Conservation (phyloP, 768 basidiomycete genomes). For the Hygrophoropsis aurantiaca region DNA sequence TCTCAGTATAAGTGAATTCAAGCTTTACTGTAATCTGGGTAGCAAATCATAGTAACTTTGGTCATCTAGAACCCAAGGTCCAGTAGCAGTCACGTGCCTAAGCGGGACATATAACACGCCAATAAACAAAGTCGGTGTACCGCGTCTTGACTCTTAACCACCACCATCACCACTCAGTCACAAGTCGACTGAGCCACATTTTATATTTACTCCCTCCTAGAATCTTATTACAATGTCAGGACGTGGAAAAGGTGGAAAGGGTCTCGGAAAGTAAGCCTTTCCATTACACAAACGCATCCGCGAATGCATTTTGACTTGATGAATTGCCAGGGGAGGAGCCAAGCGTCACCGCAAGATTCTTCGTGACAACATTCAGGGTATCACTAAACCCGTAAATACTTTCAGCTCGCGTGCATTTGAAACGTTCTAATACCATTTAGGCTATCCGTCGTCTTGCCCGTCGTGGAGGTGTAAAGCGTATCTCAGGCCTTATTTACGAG, state of each 20-base stretch:
- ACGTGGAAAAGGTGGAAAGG: slow-evolving; percentile 52
- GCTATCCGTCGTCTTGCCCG: slow-evolving; percentile 82
- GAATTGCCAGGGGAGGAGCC: slow-evolving; percentile 34
- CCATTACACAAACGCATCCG: background rate
- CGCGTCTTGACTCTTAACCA: too few species aligned
- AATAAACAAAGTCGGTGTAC: too few species aligned
- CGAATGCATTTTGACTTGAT: slow-evolving; percentile 9
- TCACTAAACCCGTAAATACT: slow-evolving; percentile 52
- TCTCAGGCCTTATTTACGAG: slow-evolving; percentile 86
- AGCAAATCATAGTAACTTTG: too few species aligned
- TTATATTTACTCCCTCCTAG: background rate
- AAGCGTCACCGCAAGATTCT: slow-evolving; percentile 49
- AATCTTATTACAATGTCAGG: slow-evolving; percentile 39
- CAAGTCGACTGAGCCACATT: too few species aligned
- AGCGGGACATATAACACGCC: too few species aligned
- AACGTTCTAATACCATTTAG: slow-evolving; percentile 66
- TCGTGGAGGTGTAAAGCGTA: slow-evolving; percentile 93
- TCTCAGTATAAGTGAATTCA: too few species aligned
- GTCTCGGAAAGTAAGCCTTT: slow-evolving; percentile 40
- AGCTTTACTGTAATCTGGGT: too few species aligned
- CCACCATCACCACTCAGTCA: too few species aligned
- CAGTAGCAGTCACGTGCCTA: too few species aligned
- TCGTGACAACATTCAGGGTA: slow-evolving; percentile 51
- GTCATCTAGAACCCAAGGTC: too few species aligned
- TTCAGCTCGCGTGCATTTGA: too few species aligned